Evolutionary conservation across 305 asterid species (phyloP).

Genomic region (Fraxinus paxiana): DNA sequence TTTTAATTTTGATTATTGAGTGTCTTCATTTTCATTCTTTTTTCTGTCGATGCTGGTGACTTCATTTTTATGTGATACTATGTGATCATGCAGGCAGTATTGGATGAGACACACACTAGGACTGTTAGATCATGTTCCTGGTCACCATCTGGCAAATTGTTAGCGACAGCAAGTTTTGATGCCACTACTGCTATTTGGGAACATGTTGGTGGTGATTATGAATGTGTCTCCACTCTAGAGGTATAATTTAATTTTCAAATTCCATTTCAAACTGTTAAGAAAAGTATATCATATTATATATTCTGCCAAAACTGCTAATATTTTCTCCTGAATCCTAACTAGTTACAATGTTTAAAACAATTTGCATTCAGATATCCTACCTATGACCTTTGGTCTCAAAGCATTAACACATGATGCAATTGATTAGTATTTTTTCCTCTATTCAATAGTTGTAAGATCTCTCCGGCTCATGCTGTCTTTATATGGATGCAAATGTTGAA

Average conservation of each 20-base stretch:
- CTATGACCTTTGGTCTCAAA: neutral
- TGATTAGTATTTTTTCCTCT: neutral
- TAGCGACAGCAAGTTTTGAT: conserved; percentile 92
- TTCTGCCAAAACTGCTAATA: neutral
- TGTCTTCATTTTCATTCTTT: neutral
- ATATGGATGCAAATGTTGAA: conserved; percentile 4
- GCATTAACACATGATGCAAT: neutral
- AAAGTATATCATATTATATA: neutral
- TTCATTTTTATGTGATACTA: neutral
- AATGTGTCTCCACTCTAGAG: conserved; percentile 81
- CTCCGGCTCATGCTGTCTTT: neutral
- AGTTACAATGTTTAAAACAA: neutral
- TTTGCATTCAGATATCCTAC: neutral
- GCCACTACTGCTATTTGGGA: conserved; percentile 87
- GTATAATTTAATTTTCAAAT: conserved; percentile 22
- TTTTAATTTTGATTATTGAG: neutral
- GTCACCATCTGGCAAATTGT: conserved; percentile 62
- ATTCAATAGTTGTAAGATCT: neutral
- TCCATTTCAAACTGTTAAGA: neutral
- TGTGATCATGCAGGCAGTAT: conserved; percentile 52
- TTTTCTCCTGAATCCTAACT: neutral
- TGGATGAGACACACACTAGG: conserved; percentile 80
- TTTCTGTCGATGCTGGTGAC: neutral
- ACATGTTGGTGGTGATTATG: conserved; percentile 55
- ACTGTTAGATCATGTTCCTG: conserved; percentile 89